phyloP scores from a whole-genome alignment of 1,284 basidiomycete species.

The Prillingera fragicola region DNA sequence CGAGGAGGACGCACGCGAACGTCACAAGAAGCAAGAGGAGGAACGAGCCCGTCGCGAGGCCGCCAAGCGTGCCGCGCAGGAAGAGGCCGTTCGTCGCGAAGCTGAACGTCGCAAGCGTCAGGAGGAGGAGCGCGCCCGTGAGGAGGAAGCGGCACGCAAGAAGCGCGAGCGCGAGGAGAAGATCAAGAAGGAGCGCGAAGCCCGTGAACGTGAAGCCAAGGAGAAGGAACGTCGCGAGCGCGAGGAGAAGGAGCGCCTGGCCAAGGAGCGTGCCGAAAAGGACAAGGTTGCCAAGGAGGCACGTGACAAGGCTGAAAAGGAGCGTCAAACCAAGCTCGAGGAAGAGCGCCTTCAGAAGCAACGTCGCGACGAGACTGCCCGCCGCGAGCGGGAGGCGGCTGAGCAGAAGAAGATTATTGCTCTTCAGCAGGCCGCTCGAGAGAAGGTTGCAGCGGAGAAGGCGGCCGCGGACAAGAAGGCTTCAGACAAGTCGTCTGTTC shows the following conservation, averaged over 20 bases:
- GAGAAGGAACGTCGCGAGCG: slow-evolving; percentile 52
- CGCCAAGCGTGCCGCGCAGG: slow-evolving; percentile 66
- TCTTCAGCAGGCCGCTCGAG: slow-evolving; percentile 39
- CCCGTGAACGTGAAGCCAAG: slow-evolving; percentile 48
- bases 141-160: slow-evolving; percentile 55
- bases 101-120: slow-evolving; percentile 51
- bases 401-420: slow-evolving; percentile 39
- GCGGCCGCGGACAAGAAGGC: slow-evolving; percentile 32
- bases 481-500: slow-evolving; percentile 19
- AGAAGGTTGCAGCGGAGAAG: slow-evolving; percentile 34
- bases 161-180: slow-evolving; percentile 65
- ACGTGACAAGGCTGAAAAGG: slow-evolving; percentile 38
- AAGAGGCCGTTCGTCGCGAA: slow-evolving; percentile 58
- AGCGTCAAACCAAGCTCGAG: slow-evolving; percentile 34
- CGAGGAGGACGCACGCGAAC: slow-evolving; percentile 60
- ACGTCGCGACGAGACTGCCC: slow-evolving; percentile 34
- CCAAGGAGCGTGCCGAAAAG: slow-evolving; percentile 62
- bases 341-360: slow-evolving; percentile 34
- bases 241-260: slow-evolving; percentile 61
- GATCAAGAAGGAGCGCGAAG: slow-evolving; percentile 53
- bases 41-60: slow-evolving; percentile 66
- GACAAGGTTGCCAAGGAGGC: slow-evolving; percentile 36
- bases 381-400: slow-evolving; percentile 37
- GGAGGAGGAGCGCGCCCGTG: slow-evolving; percentile 51
- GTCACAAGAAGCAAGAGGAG: slow-evolving; percentile 65